phyloP scores from a whole-genome alignment of 345 rosid genomes.

The Clarkia xantiana region DNA sequence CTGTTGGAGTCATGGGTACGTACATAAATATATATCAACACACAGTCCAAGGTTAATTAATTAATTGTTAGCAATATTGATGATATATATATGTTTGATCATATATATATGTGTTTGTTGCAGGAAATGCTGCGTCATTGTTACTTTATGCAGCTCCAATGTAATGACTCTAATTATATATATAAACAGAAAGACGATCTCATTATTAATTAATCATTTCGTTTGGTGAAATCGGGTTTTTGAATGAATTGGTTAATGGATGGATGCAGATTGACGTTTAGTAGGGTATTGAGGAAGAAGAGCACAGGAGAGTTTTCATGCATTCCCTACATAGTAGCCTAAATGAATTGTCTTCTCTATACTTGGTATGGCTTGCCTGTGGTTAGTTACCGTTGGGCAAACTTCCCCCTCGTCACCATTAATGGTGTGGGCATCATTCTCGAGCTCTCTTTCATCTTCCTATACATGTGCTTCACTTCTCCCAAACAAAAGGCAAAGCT shows the following conservation, averaged over 20 bases:
- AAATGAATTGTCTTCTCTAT: conserved; percentile 54
- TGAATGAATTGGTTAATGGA: no score
- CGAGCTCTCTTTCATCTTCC: conserved; percentile 46
- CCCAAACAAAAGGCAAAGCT: conserved; percentile 40
- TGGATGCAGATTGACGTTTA: conserved; percentile 56
- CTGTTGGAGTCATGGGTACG: conserved; percentile 47
- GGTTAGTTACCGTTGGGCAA: conserved; percentile 74
- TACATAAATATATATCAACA: conserved; percentile 8
- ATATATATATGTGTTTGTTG: conserved; percentile 11
- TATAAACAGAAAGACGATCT: no score
- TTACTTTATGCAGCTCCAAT: conserved; percentile 55
- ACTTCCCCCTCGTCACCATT: conserved; percentile 55
- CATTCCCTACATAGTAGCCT: conserved; percentile 53
- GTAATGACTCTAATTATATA: conserved; percentile 37
- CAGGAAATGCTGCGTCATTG: conserved; percentile 82
- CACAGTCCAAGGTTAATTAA: no score
- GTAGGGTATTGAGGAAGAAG: conserved; percentile 51
- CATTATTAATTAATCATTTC: no score
- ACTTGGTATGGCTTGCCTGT: conserved; percentile 82
- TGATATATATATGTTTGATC: no score
- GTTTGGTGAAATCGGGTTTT: no score
- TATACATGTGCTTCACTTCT: conserved; percentile 42
- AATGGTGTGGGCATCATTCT: conserved; percentile 64
- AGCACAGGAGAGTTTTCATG: conserved; percentile 71
- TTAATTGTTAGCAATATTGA: no score